Conservation (phyloP, 257 asterid species). For the Plantago ovata region DNA sequence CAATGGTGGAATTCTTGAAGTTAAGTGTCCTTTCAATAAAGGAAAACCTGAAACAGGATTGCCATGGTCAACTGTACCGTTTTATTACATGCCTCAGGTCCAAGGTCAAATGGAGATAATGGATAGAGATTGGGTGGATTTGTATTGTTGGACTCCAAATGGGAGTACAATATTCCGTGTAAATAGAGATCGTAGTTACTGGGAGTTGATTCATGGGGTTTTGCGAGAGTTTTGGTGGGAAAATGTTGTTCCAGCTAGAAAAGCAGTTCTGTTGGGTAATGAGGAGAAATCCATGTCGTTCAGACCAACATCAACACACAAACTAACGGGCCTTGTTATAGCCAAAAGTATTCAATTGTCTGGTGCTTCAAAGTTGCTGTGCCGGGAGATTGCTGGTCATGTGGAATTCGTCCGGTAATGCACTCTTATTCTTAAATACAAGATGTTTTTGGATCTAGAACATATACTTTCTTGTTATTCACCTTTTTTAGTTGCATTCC, state of each 20-base stretch:
- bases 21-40: conserved; percentile 89
- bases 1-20: conserved; percentile 85
- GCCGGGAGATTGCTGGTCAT: conserved; percentile 87
- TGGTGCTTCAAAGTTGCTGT: conserved; percentile 61
- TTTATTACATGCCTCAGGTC: conserved; percentile 96
- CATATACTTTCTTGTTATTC: conserved; percentile 9
- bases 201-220: conserved; percentile 66
- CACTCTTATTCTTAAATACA: not conserved
- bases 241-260: conserved; percentile 84
- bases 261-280: conserved; percentile 54
- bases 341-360: conserved; percentile 73
- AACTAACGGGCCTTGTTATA: conserved; percentile 62
- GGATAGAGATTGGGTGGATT: conserved; percentile 88
- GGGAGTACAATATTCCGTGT: conserved; percentile 85
- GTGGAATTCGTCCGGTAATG: conserved; percentile 45
- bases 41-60: conserved; percentile 79
- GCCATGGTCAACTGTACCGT: conserved; percentile 81
- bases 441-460: conserved; percentile 3
- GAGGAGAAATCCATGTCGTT: conserved; percentile 63
- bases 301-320: conserved; percentile 67
- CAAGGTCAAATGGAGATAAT: conserved; percentile 99
- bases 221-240: conserved; percentile 96
- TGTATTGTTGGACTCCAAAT: conserved; percentile 93
- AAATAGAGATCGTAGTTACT: conserved; percentile 59
- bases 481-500: conserved; percentile 9